phyloP scores from a whole-genome alignment of 2,329 filamentous ascomycete species.

The Stemphylium vesicarium region DNA sequence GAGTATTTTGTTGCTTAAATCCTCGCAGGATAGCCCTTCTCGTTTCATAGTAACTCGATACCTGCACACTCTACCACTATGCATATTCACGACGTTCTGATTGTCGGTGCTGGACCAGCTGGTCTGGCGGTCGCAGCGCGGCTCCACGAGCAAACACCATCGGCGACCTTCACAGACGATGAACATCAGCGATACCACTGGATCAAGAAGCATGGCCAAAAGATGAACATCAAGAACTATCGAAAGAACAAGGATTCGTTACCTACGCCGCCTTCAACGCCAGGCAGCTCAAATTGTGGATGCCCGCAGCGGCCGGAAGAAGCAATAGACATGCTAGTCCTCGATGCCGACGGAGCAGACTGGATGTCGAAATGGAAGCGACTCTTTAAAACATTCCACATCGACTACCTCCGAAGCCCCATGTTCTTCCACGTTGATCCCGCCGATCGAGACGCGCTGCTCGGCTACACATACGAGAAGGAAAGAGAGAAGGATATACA shows the following conservation, averaged over 20 bases:
- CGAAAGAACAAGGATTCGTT: constrained; percentile 50
- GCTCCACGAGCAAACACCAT: constrained; percentile 74
- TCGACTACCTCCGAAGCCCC: constrained; percentile 74
- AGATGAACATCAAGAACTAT: constrained; percentile 64
- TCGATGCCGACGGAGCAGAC: constrained; percentile 67
- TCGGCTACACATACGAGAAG: constrained; percentile 70
- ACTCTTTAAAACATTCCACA: constrained; percentile 72
- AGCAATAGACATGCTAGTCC: constrained; percentile 56
- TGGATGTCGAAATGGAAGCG: constrained; percentile 77
- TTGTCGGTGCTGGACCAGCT: constrained; percentile 75
- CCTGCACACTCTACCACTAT: constrained; percentile 10
- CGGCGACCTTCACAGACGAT: constrained; percentile 81
- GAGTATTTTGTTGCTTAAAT: neutral
- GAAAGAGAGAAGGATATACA: constrained; percentile 68
- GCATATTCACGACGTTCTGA: constrained; percentile 68
- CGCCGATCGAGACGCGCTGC: constrained; percentile 72
- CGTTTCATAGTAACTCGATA: too few relatives aligned
- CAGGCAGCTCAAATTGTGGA: constrained; percentile 24
- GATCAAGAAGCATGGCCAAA: constrained; percentile 69
- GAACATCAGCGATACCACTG: constrained; percentile 83
- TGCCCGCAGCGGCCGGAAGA: constrained; percentile 16
- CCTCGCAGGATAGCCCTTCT: neutral
- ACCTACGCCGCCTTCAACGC: constrained; percentile 33
- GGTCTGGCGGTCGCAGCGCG: constrained; percentile 76
- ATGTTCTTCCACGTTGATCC: constrained; percentile 87